These are phyloP conservation scores for Eragrostis tef DNA, from an alignment of 202 grass and related monocot genomes.

Conservation along the genomic window DNA sequence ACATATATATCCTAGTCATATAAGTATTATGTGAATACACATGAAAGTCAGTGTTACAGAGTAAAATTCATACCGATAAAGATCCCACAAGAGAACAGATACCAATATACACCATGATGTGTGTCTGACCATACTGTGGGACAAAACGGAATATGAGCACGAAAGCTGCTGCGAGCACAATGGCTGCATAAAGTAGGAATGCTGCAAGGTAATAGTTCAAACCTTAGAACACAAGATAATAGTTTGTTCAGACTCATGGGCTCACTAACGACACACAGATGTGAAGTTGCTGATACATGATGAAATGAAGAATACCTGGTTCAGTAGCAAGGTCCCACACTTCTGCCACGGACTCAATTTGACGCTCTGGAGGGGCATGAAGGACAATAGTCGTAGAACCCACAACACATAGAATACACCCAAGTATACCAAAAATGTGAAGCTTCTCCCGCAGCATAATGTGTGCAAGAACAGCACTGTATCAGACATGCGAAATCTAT, in stretches of 20 bases:
- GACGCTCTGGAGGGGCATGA: constrained; percentile 86
- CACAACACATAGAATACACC: constrained; percentile 91
- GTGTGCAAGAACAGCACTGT: constrained; percentile 85
- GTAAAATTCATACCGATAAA: constrained; percentile 71
- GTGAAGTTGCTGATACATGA: neutral
- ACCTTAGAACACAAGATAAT: constrained; percentile 30
- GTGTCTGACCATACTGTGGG: constrained; percentile 92
- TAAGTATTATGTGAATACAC: neutral
- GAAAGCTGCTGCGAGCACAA: constrained; percentile 80
- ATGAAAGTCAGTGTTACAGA: constrained; percentile 1
- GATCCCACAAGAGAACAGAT: constrained; percentile 96
- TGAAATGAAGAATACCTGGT: constrained; percentile 61
- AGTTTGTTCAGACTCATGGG: neutral
- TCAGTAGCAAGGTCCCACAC: constrained; percentile 96
- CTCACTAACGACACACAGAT: neutral
- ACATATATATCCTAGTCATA: neutral
- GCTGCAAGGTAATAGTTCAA: constrained; percentile 61
- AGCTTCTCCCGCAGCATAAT: constrained; percentile 92
- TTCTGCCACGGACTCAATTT: constrained; percentile 93
- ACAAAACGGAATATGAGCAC: constrained; percentile 82
- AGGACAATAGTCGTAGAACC: constrained; percentile 97
- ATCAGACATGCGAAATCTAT: constrained; percentile 18
- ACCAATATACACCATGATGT: constrained; percentile 98
- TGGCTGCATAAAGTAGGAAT: constrained; percentile 80
- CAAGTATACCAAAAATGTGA: constrained; percentile 93